These are phyloP conservation scores for Yamadazyma membranifaciens DNA, from an alignment of 1,139 yeast genomes.

Conservation along the genomic window DNA sequence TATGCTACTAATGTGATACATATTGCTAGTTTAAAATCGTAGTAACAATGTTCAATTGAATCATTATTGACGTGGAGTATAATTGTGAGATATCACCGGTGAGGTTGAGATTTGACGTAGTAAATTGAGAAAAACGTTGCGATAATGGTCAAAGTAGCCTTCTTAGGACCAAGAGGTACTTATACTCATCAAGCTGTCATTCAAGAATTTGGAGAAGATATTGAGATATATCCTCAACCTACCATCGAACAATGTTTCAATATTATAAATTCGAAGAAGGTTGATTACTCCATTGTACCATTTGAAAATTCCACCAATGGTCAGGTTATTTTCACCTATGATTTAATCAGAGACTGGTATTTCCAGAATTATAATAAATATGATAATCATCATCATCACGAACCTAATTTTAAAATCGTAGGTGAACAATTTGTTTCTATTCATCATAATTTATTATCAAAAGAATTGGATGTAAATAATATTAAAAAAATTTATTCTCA, in stretches of 20 bases:
- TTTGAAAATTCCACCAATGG: constrained; percentile 95
- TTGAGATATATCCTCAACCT: constrained; percentile 43
- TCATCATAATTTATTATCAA: constrained; percentile 70
- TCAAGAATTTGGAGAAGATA: constrained; percentile 61
- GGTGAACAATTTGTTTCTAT: constrained; percentile 83
- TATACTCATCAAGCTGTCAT: constrained; percentile 87
- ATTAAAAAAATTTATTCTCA: constrained; percentile 74
- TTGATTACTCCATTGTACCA: constrained; percentile 82
- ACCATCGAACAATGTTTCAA: constrained; percentile 67
- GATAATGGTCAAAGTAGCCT: constrained; percentile 50
- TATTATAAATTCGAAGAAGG: constrained; percentile 41
- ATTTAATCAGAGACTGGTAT: constrained; percentile 70
- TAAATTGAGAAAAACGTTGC: not conserved
- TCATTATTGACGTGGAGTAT: too few relatives aligned
- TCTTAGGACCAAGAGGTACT: constrained; percentile 86
- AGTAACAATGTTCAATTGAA: too few relatives aligned
- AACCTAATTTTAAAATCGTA: constrained; percentile 49
- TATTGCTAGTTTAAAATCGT: too few relatives aligned
- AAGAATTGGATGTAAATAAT: constrained; percentile 34
- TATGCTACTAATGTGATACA: not conserved
- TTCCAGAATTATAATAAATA: constrained; percentile 13
- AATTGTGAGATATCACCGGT: too few relatives aligned
- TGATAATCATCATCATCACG: not conserved
- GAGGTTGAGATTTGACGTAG: too few relatives aligned
- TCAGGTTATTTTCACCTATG: constrained; percentile 83